Conservation (phyloP, 139 green algal species). For the Chlamydomonas applanata region DNA sequence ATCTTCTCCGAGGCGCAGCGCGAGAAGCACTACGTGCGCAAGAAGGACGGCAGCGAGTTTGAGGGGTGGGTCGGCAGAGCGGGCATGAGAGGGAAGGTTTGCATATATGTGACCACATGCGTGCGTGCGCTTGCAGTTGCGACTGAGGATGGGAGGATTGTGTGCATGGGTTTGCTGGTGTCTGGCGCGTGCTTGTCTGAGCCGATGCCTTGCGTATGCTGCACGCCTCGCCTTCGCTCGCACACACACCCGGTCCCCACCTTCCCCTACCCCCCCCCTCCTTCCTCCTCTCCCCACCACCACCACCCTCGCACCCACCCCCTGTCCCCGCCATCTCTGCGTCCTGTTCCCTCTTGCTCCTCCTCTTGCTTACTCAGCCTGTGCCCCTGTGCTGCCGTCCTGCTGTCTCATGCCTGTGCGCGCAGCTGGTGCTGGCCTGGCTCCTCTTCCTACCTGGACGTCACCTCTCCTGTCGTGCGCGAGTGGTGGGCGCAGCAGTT, state of each 20-base stretch:
- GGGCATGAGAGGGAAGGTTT: neutral
- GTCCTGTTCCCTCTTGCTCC: neutral
- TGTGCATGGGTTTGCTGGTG: too few species aligned
- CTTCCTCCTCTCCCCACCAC: too few species aligned
- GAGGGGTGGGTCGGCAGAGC: conserved; percentile 64
- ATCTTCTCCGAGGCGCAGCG: conserved; percentile 83
- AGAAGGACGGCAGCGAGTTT: conserved; percentile 82
- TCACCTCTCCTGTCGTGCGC: conserved; percentile 77
- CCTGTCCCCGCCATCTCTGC: too few species aligned
- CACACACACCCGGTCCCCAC: conserved; percentile 2
- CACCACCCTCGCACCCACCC: neutral
- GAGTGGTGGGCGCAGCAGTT: conserved; percentile 91
- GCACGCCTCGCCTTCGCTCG: neutral
- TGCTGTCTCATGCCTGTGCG: too few species aligned
- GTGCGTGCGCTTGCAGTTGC: neutral
- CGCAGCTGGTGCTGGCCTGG: conserved; percentile 95
- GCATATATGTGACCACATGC: neutral
- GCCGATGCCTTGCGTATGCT: neutral
- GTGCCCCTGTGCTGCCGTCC: neutral
- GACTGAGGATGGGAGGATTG: too few species aligned
- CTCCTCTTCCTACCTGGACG: conserved; percentile 91
- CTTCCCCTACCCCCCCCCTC: too few species aligned
- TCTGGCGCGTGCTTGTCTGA: too few species aligned
- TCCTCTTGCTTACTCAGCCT: neutral
- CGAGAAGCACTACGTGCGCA: conserved; percentile 84